These are phyloP conservation scores for Syzygium aqueum DNA, from an alignment of 345 rosid genomes.

Conservation along the genomic window DNA sequence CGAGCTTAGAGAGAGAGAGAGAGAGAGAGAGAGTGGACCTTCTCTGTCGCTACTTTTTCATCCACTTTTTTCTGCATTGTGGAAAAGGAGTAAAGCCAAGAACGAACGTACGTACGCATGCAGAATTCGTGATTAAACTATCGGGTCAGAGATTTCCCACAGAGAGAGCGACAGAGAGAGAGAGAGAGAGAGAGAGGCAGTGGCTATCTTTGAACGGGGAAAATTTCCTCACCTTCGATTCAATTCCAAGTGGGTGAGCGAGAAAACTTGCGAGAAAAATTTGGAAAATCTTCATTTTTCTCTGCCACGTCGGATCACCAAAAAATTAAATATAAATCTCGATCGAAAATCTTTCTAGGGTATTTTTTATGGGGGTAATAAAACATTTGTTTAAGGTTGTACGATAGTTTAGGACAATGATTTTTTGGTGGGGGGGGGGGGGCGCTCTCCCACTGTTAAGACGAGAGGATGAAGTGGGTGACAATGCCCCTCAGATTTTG, in stretches of 20 bases:
- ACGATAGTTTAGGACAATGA: not conserved
- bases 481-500: not conserved
- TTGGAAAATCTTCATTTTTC: not conserved
- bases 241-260: conserved; percentile 21
- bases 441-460: not conserved
- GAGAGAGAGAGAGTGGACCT: not conserved
- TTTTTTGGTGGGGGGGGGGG: no score
- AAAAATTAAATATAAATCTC: not conserved
- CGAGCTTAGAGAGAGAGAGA: conserved; percentile 10
- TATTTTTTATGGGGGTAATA: not conserved
- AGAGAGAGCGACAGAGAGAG: not conserved
- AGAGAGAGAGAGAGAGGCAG: no score
- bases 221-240: not conserved
- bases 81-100: conserved; percentile 1
- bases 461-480: not conserved
- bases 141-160: conserved; percentile 74
- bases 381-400: not conserved
- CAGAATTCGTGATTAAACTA: conserved; percentile 84
- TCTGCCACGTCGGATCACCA: not conserved
- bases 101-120: conserved; percentile 44
- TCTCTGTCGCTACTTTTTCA: not conserved
- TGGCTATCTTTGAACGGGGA: not conserved
- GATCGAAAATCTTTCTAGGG: not conserved
- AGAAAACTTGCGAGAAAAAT: not conserved
- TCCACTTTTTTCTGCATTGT: not conserved